Evolutionary conservation across 148 eudicot species (phyloP).

Genomic region (Rhododendron ovatum): DNA sequence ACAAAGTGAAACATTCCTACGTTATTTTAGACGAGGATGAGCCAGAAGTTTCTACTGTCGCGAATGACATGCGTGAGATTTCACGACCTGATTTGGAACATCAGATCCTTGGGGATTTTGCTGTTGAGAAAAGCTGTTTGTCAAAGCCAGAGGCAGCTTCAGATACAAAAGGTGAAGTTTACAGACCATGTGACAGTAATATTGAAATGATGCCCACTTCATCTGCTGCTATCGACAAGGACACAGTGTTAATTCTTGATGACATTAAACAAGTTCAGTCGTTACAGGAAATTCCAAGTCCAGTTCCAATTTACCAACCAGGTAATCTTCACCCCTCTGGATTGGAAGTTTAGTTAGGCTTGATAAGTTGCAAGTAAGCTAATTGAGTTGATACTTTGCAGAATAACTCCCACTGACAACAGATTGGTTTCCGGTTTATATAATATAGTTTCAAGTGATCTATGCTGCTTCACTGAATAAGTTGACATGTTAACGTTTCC

Average conservation of each 20-base stretch:
- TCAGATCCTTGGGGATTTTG: conserved; percentile 3
- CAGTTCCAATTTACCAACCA: conserved; percentile 48
- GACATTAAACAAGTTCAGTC: conserved; percentile 47
- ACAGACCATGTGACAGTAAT: conserved; percentile 14
- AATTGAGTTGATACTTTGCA: not conserved
- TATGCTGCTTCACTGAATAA: not conserved
- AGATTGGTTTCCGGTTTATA: not conserved
- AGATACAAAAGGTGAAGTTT: conserved; percentile 20
- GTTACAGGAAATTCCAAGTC: conserved; percentile 32
- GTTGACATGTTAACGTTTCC: not conserved
- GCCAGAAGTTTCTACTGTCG: conserved; percentile 15
- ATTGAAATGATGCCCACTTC: not conserved
- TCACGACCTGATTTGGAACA: not conserved
- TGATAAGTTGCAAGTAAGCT: not conserved
- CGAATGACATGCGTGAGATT: conserved; percentile 1
- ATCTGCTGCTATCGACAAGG: conserved; percentile 30
- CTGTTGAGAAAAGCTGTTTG: conserved; percentile 14
- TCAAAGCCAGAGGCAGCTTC: conserved; percentile 15
- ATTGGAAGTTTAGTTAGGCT: not conserved
- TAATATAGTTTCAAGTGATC: not conserved
- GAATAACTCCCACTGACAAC: not conserved
- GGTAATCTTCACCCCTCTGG: conserved; percentile 29
- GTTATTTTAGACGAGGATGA: conserved; percentile 23
- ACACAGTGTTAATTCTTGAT: conserved; percentile 30
- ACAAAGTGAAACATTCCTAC: conserved; percentile 18